phyloP scores from a whole-genome alignment of 768 basidiomycete genomes.

The Leccinum incarnatum region DNA sequence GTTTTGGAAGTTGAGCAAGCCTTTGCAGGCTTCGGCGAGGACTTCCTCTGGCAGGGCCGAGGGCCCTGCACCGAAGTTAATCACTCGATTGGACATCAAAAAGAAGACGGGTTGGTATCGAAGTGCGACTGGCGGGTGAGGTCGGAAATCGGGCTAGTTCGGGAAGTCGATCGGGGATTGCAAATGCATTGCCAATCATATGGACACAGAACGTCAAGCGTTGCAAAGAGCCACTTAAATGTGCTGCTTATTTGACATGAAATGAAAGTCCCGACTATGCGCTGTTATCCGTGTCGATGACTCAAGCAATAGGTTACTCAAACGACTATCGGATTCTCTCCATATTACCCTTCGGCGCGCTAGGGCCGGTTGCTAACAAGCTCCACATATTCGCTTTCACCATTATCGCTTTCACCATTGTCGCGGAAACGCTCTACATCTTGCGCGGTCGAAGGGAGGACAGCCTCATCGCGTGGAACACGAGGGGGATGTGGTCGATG shows the following conservation, averaged over 20 bases:
- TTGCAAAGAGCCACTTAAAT: background rate
- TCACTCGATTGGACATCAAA: constrained; percentile 44
- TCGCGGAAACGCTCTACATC: constrained; percentile 16
- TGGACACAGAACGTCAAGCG: no score
- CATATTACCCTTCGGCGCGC: constrained; percentile 18
- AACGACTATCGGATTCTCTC: constrained; percentile 30
- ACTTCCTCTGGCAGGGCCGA: constrained; percentile 88
- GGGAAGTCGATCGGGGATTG: background rate
- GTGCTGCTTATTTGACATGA: background rate
- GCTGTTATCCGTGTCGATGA: background rate
- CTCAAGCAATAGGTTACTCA: constrained; percentile 24
- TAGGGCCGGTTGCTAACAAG: constrained; percentile 18
- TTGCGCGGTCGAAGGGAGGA: constrained; percentile 40
- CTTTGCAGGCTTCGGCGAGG: constrained; percentile 76
- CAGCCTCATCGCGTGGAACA: constrained; percentile 41
- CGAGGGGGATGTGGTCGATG: constrained; percentile 76
- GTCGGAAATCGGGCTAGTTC: background rate
- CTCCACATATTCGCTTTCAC: constrained; percentile 27
- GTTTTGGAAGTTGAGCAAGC: constrained; percentile 84
- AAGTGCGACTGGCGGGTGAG: background rate
- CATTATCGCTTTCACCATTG: constrained; percentile 13
- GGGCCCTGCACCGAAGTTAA: constrained; percentile 95
- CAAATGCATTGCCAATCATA: no score
- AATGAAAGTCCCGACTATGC: background rate
- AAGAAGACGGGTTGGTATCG: background rate